Percentiles rank a stretch among this genome's conserved stretches.
Conservation (phyloP, 1,284 basidiomycete species). For the Schizophyllum amplum region DNA sequence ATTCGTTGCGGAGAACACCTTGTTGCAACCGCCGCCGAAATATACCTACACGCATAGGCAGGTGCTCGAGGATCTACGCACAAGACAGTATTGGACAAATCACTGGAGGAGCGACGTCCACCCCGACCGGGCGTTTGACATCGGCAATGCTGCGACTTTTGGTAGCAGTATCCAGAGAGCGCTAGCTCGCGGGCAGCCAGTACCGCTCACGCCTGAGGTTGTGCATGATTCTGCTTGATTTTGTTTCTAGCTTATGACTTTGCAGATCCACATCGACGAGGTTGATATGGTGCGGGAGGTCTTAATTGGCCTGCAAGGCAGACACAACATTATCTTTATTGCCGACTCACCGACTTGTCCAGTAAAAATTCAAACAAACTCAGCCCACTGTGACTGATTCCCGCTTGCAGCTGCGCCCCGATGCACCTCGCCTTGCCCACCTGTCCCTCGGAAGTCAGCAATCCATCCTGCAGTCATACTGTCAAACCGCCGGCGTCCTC, state of each 20-base stretch:
- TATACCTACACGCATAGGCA: slow-evolving; percentile 36
- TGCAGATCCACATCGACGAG: slow-evolving; percentile 61
- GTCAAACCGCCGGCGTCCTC: slow-evolving; percentile 45
- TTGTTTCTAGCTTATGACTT: neutral
- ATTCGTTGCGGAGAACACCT: slow-evolving; percentile 1
- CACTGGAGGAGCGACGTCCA: slow-evolving; percentile 46
- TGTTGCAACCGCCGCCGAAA: slow-evolving; percentile 15
- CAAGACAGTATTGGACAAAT: slow-evolving; percentile 61
- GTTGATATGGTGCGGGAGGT: slow-evolving; percentile 67
- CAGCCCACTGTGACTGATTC: neutral
- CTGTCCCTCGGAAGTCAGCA: slow-evolving; percentile 53
- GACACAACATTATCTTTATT: slow-evolving; percentile 47
- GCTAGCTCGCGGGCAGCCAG: slow-evolving; percentile 21
- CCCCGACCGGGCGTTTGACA: slow-evolving; percentile 39
- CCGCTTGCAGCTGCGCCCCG: slow-evolving; percentile 33
- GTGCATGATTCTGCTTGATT: neutral
- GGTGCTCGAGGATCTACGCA: slow-evolving; percentile 48
- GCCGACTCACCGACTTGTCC: slow-evolving; percentile 25
- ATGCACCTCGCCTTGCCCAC: slow-evolving; percentile 54
- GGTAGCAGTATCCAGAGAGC: slow-evolving; percentile 38
- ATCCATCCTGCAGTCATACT: slow-evolving; percentile 55
- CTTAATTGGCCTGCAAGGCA: slow-evolving; percentile 64
- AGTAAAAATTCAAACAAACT: neutral
- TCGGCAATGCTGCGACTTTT: slow-evolving; percentile 61
- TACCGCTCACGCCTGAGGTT: slow-evolving; percentile 17